Base-by-base conservation (phyloP, 805 yeast genomes). In the Barnettozyma vustinii region DNA sequence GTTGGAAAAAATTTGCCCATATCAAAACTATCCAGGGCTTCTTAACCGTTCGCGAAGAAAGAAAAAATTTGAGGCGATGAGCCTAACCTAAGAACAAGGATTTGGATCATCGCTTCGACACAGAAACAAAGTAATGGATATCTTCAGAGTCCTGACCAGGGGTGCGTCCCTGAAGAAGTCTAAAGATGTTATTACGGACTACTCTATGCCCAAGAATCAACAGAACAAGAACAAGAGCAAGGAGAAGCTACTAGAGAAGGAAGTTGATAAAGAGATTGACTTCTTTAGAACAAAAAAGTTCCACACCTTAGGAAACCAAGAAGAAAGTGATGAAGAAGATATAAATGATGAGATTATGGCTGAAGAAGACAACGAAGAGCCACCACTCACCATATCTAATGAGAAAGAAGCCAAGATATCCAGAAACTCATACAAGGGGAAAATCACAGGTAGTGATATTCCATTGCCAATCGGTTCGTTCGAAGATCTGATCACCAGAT, bases 401-500 rank as follows among this genome's bases (percentile, higher is more conserved):
- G 73, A 68, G 15, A 77, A 76, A 44, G 87, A 88, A 40, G 96
- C 96, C 0, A 60, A 58, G 2, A 67, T 63, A 18, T 71, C 84
- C 48, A 77, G 97, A 55, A 79, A 79, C 56, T 62, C 75, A 1
- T 74, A 82, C 56, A 76, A 74, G 50, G 79, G 83, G 41, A 90
- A 89, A 52, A 82, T 91, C 27, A 72, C 85, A 0, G 98, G 98
- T 37, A 77, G 77, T 40, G 97, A 92, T 65, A 66, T 86, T 13
- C 97, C 97, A n/a, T 69, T 87, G 30, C 97, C 98, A 1, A 83
- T 92, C 49, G 94, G 90, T 2, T 83, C 96, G 2, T 94, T 94
- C 64, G 84, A 84, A 54, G 97, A 92, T 63, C 72, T 94, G 49
- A 74, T 79, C 2, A 66, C 78, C 1, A 73, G 96, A 48, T 90